Conservation (phyloP, 768 basidiomycete species). For the Boletus bicolor region DNA sequence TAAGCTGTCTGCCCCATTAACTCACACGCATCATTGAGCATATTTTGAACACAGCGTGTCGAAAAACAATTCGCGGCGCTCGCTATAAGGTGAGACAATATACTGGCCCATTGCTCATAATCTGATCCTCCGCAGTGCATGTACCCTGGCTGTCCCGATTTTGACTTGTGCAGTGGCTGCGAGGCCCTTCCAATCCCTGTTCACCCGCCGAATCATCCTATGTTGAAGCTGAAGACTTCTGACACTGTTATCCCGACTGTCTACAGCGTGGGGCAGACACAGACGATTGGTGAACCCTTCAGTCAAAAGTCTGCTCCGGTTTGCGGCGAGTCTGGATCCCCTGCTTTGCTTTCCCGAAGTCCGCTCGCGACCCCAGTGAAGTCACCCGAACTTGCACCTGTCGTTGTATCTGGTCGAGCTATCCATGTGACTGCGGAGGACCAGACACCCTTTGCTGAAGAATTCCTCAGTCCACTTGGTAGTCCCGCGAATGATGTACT, state of each 20-base stretch:
- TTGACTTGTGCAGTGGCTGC: slow-evolving; percentile 75
- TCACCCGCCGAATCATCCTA: slow-evolving; percentile 66
- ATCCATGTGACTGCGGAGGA: background rate
- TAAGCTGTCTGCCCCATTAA: slow-evolving; percentile 9
- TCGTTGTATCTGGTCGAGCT: background rate
- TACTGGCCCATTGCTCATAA: background rate
- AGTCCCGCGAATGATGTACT: slow-evolving; percentile 16
- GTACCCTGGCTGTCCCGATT: slow-evolving; percentile 73
- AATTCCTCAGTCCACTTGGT: slow-evolving; percentile 24
- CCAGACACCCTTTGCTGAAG: slow-evolving; percentile 8
- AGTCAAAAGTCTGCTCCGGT: background rate
- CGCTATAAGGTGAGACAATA: slow-evolving; percentile 63
- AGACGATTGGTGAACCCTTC: background rate
- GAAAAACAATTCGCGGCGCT: slow-evolving; percentile 50
- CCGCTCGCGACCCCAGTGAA: background rate
- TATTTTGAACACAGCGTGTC: slow-evolving; percentile 38
- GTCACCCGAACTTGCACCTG: background rate
- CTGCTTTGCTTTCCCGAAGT: background rate
- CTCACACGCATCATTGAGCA: background rate
- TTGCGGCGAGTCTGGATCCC: background rate
- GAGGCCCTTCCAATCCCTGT: slow-evolving; percentile 77
- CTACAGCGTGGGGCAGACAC: slow-evolving; percentile 26
- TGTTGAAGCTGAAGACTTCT: slow-evolving; percentile 67
- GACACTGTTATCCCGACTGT: slow-evolving; percentile 49
- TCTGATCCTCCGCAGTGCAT: slow-evolving; percentile 57